Percentiles rank a stretch among this genome's conserved stretches.
Conservation (phyloP, 768 basidiomycete genomes). For the Russula sp. region DNA sequence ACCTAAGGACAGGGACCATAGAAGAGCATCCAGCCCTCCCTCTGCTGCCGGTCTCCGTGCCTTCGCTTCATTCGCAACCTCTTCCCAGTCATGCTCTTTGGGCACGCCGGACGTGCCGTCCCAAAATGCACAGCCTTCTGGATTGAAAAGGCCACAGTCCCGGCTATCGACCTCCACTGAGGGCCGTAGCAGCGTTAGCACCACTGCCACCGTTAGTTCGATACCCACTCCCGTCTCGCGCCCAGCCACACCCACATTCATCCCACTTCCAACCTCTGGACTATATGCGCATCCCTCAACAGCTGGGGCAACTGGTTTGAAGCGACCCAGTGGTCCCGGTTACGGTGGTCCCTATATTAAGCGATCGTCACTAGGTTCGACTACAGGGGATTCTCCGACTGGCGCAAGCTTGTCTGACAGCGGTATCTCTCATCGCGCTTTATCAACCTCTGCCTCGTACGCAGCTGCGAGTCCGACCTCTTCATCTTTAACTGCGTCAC, state of each 20-base stretch:
- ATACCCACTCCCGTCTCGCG: conserved; percentile 62
- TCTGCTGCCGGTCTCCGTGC: conserved; percentile 47
- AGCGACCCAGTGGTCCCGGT: conserved; percentile 51
- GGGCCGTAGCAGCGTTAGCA: conserved; percentile 36
- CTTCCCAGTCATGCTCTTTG: conserved; percentile 37
- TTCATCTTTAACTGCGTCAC: conserved; percentile 8
- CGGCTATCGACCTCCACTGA: conserved; percentile 58
- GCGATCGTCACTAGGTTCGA: conserved; percentile 56
- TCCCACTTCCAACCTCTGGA: conserved; percentile 57
- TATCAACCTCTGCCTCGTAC: not conserved
- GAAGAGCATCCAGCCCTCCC: conserved; percentile 40
- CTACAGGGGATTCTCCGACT: conserved; percentile 29
- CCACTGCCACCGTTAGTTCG: conserved; percentile 50
- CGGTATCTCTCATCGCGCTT: conserved; percentile 11
- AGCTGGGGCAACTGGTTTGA: conserved; percentile 39
- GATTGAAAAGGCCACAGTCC: conserved; percentile 59
- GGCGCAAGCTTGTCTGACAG: conserved; percentile 12
- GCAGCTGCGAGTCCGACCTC: not conserved
- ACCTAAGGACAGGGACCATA: conserved; percentile 46
- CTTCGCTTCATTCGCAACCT: conserved; percentile 39
- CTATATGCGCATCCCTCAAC: conserved; percentile 34
- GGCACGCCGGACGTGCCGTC: conserved; percentile 35
- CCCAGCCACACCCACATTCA: conserved; percentile 67
- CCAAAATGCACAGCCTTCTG: conserved; percentile 40
- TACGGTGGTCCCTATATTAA: conserved; percentile 36